Evolutionary conservation across 2,329 filamentous ascomycete species (phyloP).

Genomic region (Cladobotryum mycophilum): DNA sequence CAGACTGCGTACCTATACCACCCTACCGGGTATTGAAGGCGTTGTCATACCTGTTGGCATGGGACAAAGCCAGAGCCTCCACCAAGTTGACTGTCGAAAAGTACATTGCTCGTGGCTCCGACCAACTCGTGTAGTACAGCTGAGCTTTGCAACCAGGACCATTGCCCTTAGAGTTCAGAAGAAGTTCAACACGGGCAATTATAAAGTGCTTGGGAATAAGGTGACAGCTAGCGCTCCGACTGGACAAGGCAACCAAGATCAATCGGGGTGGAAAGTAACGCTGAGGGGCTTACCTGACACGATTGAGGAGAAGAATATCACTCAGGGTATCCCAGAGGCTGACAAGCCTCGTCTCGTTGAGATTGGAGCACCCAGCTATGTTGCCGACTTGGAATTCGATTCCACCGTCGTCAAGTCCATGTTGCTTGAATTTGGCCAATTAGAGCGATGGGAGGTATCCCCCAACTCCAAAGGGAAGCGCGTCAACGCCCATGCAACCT

Average conservation of each 20-base stretch:
- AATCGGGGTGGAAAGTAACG: background rate
- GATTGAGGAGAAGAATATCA: background rate
- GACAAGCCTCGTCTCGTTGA: background rate
- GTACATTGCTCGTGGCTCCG: constrained; percentile 33
- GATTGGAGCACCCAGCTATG: background rate
- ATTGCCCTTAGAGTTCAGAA: constrained; percentile 1
- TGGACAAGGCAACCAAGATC: background rate
- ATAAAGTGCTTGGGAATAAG: background rate
- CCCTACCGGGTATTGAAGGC: background rate
- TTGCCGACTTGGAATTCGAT: constrained; percentile 16
- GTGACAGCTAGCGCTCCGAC: background rate
- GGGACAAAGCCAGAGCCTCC: constrained; percentile 19
- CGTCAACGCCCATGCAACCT: constrained; percentile 34
- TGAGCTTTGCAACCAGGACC: constrained; percentile 21
- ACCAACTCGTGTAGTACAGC: constrained; percentile 20
- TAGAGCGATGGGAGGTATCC: constrained; percentile 29
- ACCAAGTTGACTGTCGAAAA: constrained; percentile 28
- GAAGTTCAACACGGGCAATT: background rate
- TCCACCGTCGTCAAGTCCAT: constrained; percentile 22
- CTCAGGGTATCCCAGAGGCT: background rate
- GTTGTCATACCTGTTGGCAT: constrained; percentile 12
- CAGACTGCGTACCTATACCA: background rate
- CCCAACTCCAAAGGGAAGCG: constrained; percentile 23
- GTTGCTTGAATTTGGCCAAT: constrained; percentile 23
- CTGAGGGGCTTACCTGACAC: background rate